These are phyloP conservation scores for Tricholoma furcatifolium DNA, from an alignment of 768 basidiomycete genomes.

Conservation along the genomic window DNA sequence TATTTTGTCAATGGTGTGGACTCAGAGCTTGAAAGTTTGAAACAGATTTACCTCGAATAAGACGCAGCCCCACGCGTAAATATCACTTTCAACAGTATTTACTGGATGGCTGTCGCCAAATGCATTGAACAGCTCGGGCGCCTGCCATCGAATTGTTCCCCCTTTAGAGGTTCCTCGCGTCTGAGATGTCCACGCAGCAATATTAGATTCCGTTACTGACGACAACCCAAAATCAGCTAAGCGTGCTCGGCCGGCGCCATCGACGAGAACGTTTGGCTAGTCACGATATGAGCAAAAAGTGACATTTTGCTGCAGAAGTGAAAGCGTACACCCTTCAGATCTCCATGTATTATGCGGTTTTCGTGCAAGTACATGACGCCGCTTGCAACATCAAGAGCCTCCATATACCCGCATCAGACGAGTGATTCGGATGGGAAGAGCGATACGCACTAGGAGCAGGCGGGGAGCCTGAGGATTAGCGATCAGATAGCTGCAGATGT, in stretches of 20 bases:
- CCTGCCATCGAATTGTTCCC: not conserved
- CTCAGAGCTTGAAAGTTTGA: not conserved
- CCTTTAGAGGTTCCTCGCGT: not conserved
- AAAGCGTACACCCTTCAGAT: constrained; percentile 2
- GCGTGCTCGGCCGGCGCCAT: not conserved
- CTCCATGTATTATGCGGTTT: constrained; percentile 23
- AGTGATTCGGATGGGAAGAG: not conserved
- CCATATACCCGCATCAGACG: too few species aligned
- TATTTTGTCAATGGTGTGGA: not conserved
- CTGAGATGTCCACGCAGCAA: not conserved
- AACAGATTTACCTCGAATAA: not conserved
- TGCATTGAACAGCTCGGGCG: not conserved
- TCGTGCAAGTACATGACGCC: constrained; percentile 25
- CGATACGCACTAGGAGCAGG: not conserved
- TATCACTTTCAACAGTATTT: not conserved
- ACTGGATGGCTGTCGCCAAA: not conserved
- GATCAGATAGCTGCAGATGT: constrained; percentile 27
- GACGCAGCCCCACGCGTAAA: not conserved
- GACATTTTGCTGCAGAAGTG: not conserved
- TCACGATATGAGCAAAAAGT: not conserved
- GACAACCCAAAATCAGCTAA: not conserved
- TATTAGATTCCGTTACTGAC: not conserved
- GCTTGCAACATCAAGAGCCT: constrained; percentile 16
- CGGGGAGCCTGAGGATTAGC: constrained; percentile 18
- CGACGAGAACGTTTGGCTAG: not conserved